Percentiles rank a stretch among this genome's conserved stretches.
Conservation (phyloP, 768 basidiomycete species). For the Russula dissimulans region DNA sequence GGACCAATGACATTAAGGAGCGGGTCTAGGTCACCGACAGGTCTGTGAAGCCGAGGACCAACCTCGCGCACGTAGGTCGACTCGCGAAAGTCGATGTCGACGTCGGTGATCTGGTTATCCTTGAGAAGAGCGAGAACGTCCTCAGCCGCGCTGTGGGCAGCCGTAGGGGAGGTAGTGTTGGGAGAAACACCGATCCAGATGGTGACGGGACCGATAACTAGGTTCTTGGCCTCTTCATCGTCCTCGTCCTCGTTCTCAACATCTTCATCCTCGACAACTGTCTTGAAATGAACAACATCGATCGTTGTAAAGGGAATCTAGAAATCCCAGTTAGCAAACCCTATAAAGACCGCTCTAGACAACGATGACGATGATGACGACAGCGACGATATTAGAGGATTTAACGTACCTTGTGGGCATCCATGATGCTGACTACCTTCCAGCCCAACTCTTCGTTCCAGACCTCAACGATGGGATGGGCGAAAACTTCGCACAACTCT, state of each 20-base stretch:
- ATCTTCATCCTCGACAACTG: neutral
- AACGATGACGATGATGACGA: no score
- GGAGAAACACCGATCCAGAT: slow-evolving; percentile 35
- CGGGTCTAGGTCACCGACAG: slow-evolving; percentile 25
- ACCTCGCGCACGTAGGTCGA: slow-evolving; percentile 22
- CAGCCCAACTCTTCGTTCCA: slow-evolving; percentile 27
- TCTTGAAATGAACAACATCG: slow-evolving; percentile 29
- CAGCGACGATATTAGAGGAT: slow-evolving; percentile 20
- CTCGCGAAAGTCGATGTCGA: slow-evolving; percentile 33
- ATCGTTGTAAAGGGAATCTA: slow-evolving; percentile 29
- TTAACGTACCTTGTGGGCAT: slow-evolving; percentile 24
- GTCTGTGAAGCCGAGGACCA: slow-evolving; percentile 29
- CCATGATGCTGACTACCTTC: slow-evolving; percentile 26
- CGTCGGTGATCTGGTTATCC: slow-evolving; percentile 25
- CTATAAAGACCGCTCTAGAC: slow-evolving; percentile 5
- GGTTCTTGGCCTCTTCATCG: neutral
- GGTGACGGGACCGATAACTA: slow-evolving; percentile 18
- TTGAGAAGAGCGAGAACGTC: slow-evolving; percentile 29
- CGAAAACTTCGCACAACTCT: slow-evolving; percentile 28
- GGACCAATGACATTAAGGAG: slow-evolving; percentile 26
- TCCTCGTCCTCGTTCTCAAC: no score
- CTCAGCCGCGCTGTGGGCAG: slow-evolving; percentile 22
- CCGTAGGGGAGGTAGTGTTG: slow-evolving; percentile 21
- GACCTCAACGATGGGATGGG: slow-evolving; percentile 26
- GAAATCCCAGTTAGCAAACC: slow-evolving; percentile 25